These are phyloP conservation scores for Gnomoniopsis sp. DNA, from an alignment of 2,329 filamentous ascomycete species.

Conservation along the genomic window DNA sequence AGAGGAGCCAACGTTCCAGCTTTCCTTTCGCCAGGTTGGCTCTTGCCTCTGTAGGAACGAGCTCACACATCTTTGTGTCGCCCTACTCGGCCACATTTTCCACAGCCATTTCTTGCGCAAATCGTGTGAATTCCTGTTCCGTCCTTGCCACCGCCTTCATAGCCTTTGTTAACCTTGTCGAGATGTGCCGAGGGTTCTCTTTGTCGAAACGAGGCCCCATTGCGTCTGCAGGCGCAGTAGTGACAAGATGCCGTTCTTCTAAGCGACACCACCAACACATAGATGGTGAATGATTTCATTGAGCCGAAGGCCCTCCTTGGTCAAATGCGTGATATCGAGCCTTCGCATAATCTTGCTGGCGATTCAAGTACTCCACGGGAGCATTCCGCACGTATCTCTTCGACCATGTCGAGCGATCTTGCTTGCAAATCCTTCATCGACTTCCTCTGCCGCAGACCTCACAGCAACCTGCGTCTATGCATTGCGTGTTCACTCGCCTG, in stretches of 20 bases:
- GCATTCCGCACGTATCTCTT: background rate
- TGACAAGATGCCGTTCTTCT: background rate
- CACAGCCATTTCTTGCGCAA: background rate
- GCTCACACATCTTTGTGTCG: background rate
- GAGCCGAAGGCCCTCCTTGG: background rate
- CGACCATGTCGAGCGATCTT: background rate
- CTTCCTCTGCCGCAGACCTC: background rate
- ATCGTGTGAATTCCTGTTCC: background rate
- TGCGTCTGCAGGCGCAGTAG: background rate
- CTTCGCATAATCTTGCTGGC: background rate
- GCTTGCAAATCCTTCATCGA: background rate
- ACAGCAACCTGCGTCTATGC: background rate
- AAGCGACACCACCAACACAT: background rate
- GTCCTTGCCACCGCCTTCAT: background rate
- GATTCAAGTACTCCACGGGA: background rate
- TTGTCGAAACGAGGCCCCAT: background rate
- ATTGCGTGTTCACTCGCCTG: background rate
- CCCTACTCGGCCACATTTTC: background rate
- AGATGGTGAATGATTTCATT: background rate
- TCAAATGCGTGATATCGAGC: background rate
- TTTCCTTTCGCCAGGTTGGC: background rate
- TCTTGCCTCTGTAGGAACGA: background rate
- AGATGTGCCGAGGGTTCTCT: background rate
- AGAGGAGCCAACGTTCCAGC: background rate
- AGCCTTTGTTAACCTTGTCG: too few species aligned